Percentiles rank a stretch among this genome's conserved stretches.
Conservation (phyloP, 202 grass and related monocot genomes). For the Setaria viridis region DNA sequence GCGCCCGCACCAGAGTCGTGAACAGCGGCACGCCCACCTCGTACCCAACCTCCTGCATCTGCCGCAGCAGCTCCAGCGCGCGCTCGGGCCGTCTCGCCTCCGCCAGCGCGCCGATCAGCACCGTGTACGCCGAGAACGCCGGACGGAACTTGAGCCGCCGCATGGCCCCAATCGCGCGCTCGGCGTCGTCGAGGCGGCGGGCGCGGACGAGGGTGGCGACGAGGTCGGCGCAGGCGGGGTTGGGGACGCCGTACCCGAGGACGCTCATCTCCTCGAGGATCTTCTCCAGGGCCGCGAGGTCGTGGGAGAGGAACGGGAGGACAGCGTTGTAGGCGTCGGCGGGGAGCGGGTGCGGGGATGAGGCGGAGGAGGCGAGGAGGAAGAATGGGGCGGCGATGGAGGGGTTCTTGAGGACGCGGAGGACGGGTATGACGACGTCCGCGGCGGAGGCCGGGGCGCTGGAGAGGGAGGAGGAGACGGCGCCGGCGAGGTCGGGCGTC, state of each 20-base stretch:
- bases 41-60: conserved; percentile 93
- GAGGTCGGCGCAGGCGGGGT: conserved; percentile 59
- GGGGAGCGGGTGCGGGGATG: conserved; percentile 45
- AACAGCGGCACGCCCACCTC: conserved; percentile 80
- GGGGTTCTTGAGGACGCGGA: conserved; percentile 61
- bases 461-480: conserved; percentile 57
- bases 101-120: conserved; percentile 71
- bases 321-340: conserved; percentile 70
- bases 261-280: conserved; percentile 83
- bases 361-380: conserved; percentile 56
- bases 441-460: neutral
- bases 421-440: conserved; percentile 60
- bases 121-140: conserved; percentile 79
- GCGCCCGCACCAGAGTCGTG: conserved; percentile 73
- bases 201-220: conserved; percentile 59
- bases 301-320: conserved; percentile 62
- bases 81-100: conserved; percentile 60
- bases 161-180: conserved; percentile 52
- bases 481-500: conserved; percentile 60
- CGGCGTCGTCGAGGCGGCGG: conserved; percentile 60
- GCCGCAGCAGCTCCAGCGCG: conserved; percentile 73
- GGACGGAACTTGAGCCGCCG: conserved; percentile 82
- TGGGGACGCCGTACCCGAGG: conserved; percentile 69
- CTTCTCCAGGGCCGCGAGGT: conserved; percentile 62
- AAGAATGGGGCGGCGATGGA: conserved; percentile 78